Evolutionary conservation across 1,139 yeast species (phyloP).

Genomic region (Nakaseomyces bracarensis): DNA sequence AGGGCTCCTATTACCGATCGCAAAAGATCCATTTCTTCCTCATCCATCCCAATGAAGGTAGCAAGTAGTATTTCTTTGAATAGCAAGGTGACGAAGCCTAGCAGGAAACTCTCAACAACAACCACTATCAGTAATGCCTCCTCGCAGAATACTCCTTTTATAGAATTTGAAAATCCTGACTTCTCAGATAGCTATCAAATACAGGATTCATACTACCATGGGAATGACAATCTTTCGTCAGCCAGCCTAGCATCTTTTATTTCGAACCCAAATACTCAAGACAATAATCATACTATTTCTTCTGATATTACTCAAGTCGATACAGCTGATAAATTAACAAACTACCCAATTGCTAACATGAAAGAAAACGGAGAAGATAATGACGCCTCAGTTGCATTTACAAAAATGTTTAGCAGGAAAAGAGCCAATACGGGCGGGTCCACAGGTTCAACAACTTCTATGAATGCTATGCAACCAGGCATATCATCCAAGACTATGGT

Average conservation of each 20-base stretch:
- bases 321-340: slow-evolving; percentile 2
- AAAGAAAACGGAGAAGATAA: slow-evolving; percentile 22
- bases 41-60: slow-evolving; percentile 3
- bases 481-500: slow-evolving; percentile 6
- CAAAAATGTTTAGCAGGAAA: slow-evolving; percentile 29
- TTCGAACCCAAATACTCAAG: background rate
- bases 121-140: slow-evolving; percentile 6
- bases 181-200: slow-evolving; percentile 3
- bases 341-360: background rate
- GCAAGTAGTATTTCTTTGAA: slow-evolving; percentile 1
- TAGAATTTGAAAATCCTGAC: slow-evolving; percentile 4
- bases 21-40: slow-evolving; percentile 2
- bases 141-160: slow-evolving; percentile 6
- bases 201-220: background rate
- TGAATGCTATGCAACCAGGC: slow-evolving; percentile 2
- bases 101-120: slow-evolving; percentile 2
- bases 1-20: slow-evolving; percentile 8
- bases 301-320: slow-evolving; percentile 1
- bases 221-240: slow-evolving; percentile 1
- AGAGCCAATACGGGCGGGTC: slow-evolving; percentile 30
- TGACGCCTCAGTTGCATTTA: slow-evolving; percentile 33
- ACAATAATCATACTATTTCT: background rate
- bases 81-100: slow-evolving; percentile 5
- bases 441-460: slow-evolving; percentile 13
- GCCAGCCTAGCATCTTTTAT: slow-evolving; percentile 4